phyloP scores from a whole-genome alignment of 2,329 filamentous ascomycete species.

The Fusarium musae region DNA sequence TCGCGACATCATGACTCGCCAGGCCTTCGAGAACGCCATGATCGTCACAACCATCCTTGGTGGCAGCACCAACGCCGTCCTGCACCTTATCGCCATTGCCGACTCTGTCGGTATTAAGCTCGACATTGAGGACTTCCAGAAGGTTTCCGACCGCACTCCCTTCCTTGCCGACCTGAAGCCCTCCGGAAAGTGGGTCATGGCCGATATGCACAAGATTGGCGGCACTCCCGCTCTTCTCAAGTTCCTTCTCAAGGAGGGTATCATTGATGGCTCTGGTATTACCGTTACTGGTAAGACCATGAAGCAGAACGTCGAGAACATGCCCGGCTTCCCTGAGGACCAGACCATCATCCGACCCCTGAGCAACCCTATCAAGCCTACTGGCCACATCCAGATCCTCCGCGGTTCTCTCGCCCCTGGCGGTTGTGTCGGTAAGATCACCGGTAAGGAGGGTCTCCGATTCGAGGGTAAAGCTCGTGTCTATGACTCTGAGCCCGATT shows the following conservation, averaged over 20 bases:
- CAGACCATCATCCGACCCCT: conserved; percentile 86
- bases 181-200: conserved; percentile 89
- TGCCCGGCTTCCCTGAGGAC: conserved; percentile 77
- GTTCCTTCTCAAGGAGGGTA: conserved; percentile 82
- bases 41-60: conserved; percentile 83
- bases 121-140: conserved; percentile 87
- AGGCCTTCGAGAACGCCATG: conserved; percentile 89
- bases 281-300: conserved; percentile 93
- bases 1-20: conserved; percentile 79
- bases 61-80: conserved; percentile 86
- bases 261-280: conserved; percentile 81
- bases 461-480: conserved; percentile 85
- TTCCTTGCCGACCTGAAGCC: conserved; percentile 87
- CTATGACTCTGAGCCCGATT: conserved; percentile 84
- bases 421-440: conserved; percentile 92
- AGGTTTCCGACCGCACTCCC: conserved; percentile 80
- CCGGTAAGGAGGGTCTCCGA: conserved; percentile 87
- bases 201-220: conserved; percentile 84
- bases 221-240: conserved; percentile 90
- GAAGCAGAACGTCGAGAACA: conserved; percentile 83
- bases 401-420: conserved; percentile 86
- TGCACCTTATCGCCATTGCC: conserved; percentile 86
- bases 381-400: conserved; percentile 90
- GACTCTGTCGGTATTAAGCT: conserved; percentile 84
- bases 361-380: conserved; percentile 84